Base-by-base conservation (phyloP, 352 stramenopile species). In the Phytopythium mirpurense region DNA sequence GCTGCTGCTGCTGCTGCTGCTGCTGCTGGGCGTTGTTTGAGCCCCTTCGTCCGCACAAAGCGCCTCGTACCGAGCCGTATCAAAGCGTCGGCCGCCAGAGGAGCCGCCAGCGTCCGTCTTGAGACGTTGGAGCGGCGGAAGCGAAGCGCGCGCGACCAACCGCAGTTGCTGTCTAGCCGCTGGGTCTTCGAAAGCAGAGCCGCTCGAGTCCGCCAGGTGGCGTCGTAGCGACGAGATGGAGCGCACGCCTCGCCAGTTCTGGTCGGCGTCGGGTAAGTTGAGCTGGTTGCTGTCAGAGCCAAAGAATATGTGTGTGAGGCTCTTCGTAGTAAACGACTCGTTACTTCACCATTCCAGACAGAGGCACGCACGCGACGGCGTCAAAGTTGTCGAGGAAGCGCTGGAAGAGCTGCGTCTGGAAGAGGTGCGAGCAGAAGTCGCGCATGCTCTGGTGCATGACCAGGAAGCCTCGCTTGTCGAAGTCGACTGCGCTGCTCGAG, bases 381-480 rank as follows among this genome's bases (percentile, higher is more conserved):
- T 48, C 54, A 31, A 67, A 70, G 15, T 63, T 71, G 41, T 88
- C 75, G 29, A 91, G 66, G 27, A 84, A 89, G 3, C 72, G 67
- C 49, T 89, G 73, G 42, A 91, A 91, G 24, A 86, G 63, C 41
- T 89, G 81, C 0, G 81, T 91, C 40, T 88, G 72, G 49, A 91
- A 89, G 7, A 91, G 63, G 26, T 87, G 72, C 1, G 66, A 58
- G 40, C 66, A 87, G 44, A 87, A 88, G 14, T 89, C 78, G 18
- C 81, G 75, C 14, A 78, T 60, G 41, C 63, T 81, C 9, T 74
- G 70, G 36, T 87, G 67, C 62, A 84, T 74, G 4, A 50, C 58
- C 19, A 91, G 56, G 40, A 85, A 91, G 11, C 63, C 52, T 12
- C 74, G 68, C 34, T 72, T 65, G 38, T 91, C 80, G 41, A 91